Evolutionary conservation across 2,329 filamentous ascomycete genomes (phyloP).

Genomic region (Colletotrichum gigasporum): DNA sequence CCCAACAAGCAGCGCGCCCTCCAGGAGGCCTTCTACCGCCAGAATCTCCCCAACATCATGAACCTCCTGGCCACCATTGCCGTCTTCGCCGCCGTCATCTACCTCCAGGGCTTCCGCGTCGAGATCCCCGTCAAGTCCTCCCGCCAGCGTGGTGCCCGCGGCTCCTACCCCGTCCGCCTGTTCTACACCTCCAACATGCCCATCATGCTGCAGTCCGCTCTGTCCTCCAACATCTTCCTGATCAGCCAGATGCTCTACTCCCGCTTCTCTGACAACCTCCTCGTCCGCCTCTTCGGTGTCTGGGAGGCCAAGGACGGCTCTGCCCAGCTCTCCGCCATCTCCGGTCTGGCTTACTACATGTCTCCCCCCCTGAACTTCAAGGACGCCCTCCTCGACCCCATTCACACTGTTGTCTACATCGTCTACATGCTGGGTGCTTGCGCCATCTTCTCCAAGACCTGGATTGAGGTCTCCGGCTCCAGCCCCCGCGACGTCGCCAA

Average conservation of each 20-base stretch:
- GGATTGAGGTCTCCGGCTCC: conserved; percentile 99
- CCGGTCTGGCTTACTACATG: conserved; percentile 99
- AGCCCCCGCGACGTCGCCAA: conserved; percentile 98
- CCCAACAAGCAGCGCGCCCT: conserved; percentile 99
- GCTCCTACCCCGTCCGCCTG: conserved; percentile 96
- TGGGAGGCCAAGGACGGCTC: conserved; percentile 98
- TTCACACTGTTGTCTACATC: conserved; percentile 96
- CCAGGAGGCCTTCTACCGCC: conserved; percentile 98
- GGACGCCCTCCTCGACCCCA: conserved; percentile 94
- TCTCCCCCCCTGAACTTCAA: conserved; percentile 97
- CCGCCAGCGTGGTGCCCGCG: conserved; percentile 97
- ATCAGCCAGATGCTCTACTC: conserved; percentile 99
- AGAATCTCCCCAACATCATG: conserved; percentile 99
- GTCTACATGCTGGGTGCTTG: conserved; percentile 98
- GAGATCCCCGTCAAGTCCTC: conserved; percentile 99
- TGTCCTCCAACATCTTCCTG: conserved; percentile 99
- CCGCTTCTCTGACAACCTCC: conserved; percentile 97
- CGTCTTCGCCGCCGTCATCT: conserved; percentile 98
- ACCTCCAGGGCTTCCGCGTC: conserved; percentile 98
- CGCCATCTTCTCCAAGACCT: conserved; percentile 99
- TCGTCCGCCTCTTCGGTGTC: conserved; percentile 96
- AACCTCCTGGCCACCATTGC: conserved; percentile 92
- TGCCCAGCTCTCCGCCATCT: conserved; percentile 91
- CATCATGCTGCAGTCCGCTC: conserved; percentile 99
- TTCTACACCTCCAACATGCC: conserved; percentile 99